Conservation (phyloP, 768 basidiomycete genomes). For the Russula ochroleuca region DNA sequence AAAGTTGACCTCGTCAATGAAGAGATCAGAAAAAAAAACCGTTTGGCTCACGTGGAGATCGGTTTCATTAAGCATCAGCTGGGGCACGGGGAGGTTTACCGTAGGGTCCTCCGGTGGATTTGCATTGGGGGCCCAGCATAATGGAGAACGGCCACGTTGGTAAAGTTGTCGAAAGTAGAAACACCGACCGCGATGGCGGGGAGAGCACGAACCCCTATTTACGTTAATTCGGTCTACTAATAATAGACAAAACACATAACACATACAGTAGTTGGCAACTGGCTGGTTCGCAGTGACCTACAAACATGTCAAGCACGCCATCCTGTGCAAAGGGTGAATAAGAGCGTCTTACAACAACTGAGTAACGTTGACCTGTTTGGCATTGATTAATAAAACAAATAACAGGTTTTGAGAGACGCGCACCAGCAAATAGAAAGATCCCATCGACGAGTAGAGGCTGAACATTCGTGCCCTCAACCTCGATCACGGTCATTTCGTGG, state of each 20-base stretch:
- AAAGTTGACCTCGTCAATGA: background rate
- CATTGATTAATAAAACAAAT: background rate
- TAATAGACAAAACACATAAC: conserved; percentile 2
- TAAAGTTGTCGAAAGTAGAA: conserved; percentile 29
- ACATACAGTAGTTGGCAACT: conserved; percentile 44
- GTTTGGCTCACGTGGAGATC: conserved; percentile 26
- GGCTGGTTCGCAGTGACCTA: conserved; percentile 40
- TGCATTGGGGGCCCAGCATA: conserved; percentile 35
- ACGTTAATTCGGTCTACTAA: background rate
- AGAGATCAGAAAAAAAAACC: background rate
- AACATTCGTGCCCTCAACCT: conserved; percentile 38
- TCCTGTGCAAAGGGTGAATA: background rate
- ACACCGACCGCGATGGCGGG: conserved; percentile 30
- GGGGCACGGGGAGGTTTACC: conserved; percentile 8
- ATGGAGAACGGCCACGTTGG: conserved; percentile 40
- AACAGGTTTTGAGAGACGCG: conserved; percentile 16
- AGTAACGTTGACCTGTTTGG: conserved; percentile 30
- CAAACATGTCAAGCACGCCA: background rate
- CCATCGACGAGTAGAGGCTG: conserved; percentile 38
- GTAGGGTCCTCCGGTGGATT: conserved; percentile 34
- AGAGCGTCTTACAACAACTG: conserved; percentile 29
- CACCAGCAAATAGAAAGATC: conserved; percentile 42
- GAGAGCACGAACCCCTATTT: conserved; percentile 29
- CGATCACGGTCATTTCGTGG: conserved; percentile 42
- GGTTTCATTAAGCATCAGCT: conserved; percentile 24